Percentiles rank a stretch among this genome's conserved stretches.
Evolutionary conservation across 768 basidiomycete species (phyloP).

Genomic region (Macrolepiota dolichaula): DNA sequence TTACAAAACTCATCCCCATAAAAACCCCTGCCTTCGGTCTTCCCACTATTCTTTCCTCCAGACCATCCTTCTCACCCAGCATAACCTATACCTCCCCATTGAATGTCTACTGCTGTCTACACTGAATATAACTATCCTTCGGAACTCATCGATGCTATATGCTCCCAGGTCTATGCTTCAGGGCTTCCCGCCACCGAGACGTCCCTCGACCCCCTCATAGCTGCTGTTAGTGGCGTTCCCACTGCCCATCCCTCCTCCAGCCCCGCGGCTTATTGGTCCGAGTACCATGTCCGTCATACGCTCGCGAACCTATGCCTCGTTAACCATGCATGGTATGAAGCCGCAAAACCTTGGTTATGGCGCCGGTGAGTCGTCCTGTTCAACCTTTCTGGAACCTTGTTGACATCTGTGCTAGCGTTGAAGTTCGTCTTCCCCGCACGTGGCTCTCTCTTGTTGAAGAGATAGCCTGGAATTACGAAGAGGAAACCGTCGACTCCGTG

Average conservation of each 20-base stretch:
- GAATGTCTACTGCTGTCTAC: constrained; percentile 26
- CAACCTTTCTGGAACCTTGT: constrained; percentile 3
- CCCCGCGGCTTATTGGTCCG: constrained; percentile 69
- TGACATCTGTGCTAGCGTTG: constrained; percentile 37
- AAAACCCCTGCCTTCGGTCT: constrained; percentile 5
- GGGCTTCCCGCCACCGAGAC: constrained; percentile 51
- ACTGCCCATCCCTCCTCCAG: constrained; percentile 70
- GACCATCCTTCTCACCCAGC: constrained; percentile 8
- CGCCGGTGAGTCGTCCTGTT: constrained; percentile 41
- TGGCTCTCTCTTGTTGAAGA: constrained; percentile 84
- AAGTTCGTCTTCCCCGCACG: constrained; percentile 78
- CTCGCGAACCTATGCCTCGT: constrained; percentile 73
- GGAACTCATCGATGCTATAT: constrained; percentile 71
- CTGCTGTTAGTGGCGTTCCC: constrained; percentile 45
- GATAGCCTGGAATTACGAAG: constrained; percentile 69
- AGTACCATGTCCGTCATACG: constrained; percentile 59
- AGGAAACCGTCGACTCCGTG: constrained; percentile 59
- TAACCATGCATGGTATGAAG: constrained; percentile 73
- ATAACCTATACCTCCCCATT: constrained; percentile 14
- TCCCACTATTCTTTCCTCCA: constrained; percentile 8
- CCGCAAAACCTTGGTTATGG: constrained; percentile 90
- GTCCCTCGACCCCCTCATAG: constrained; percentile 70
- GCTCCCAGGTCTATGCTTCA: constrained; percentile 64
- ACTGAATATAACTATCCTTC: constrained; percentile 49
- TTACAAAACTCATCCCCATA: constrained; percentile 8